Percentiles rank a stretch among this genome's conserved stretches.
These are phyloP conservation scores for Candolleomyces aberdarensis DNA, from an alignment of 768 basidiomycete species.

Conservation along the genomic window DNA sequence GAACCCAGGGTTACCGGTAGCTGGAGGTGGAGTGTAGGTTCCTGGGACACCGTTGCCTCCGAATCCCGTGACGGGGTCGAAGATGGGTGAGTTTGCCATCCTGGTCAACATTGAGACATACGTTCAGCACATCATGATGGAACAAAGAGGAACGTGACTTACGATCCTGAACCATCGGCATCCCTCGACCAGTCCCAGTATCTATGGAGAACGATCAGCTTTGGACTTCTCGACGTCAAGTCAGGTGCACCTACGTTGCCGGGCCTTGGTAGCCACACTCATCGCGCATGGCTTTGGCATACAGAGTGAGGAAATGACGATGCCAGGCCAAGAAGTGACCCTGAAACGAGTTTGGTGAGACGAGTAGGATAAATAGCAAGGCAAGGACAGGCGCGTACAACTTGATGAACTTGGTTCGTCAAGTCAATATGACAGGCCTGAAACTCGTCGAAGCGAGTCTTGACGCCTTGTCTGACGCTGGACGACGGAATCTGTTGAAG, in stretches of 20 bases:
- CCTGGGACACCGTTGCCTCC: conserved; percentile 2
- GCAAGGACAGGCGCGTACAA: background rate
- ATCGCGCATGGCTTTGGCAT: conserved; percentile 19
- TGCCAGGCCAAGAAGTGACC: conserved; percentile 28
- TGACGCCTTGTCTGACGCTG: background rate
- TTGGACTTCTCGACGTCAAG: background rate
- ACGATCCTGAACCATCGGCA: background rate
- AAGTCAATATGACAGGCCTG: conserved; percentile 6
- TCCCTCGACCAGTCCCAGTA: conserved; percentile 9
- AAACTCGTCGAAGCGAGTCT: conserved; percentile 10
- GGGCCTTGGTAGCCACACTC: conserved; percentile 25
- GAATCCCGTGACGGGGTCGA: background rate
- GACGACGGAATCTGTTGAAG: conserved; percentile 7
- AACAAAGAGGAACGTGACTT: background rate
- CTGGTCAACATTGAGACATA: background rate
- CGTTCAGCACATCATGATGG: no score
- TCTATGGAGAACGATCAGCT: background rate
- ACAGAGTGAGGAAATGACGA: conserved; percentile 17
- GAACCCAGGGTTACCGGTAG: background rate
- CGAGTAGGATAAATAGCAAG: background rate
- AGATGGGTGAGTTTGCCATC: background rate
- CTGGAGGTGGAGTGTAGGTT: background rate
- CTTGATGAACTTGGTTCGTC: conserved; percentile 13
- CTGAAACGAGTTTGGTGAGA: conserved; percentile 5
- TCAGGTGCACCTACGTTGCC: conserved; percentile 15